These are phyloP conservation scores for Retiboletus flavoniger DNA, from an alignment of 1,284 basidiomycete genomes.

Conservation along the genomic window DNA sequence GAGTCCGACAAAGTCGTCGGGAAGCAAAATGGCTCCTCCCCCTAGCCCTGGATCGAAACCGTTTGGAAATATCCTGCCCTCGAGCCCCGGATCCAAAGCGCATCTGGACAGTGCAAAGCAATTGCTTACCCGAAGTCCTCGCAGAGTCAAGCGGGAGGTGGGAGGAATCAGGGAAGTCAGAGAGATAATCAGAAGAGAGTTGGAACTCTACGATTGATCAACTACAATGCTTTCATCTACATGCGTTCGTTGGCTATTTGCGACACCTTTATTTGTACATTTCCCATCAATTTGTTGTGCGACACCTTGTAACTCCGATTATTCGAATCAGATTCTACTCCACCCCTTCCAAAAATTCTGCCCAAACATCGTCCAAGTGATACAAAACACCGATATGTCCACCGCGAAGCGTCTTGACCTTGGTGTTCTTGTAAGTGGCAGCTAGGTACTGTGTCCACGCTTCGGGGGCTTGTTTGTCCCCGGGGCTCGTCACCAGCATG, in stretches of 20 bases:
- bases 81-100: conserved; percentile 38
- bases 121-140: conserved; percentile 65
- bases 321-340: conserved; percentile 10
- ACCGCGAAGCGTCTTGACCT: conserved; percentile 41
- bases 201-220: conserved; percentile 63
- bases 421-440: conserved; percentile 41
- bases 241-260: conserved; percentile 28
- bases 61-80: conserved; percentile 22
- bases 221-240: conserved; percentile 32
- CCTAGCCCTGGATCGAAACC: conserved; percentile 38
- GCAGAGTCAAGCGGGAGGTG: conserved; percentile 61
- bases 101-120: conserved; percentile 57
- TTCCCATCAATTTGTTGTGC: conserved; percentile 21
- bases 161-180: conserved; percentile 74
- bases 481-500: conserved; percentile 42
- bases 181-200: conserved; percentile 73
- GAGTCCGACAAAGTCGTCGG: conserved; percentile 39
- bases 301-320: conserved; percentile 10
- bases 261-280: conserved; percentile 24
- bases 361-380: conserved; percentile 46
- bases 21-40: conserved; percentile 23
- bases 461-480: conserved; percentile 39
- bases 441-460: conserved; percentile 49
- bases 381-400: conserved; percentile 48
- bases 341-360: conserved; percentile 37